These are phyloP conservation scores for Crithidia sp. DNA, from an alignment of 208 protist genomes.

Conservation along the genomic window DNA sequence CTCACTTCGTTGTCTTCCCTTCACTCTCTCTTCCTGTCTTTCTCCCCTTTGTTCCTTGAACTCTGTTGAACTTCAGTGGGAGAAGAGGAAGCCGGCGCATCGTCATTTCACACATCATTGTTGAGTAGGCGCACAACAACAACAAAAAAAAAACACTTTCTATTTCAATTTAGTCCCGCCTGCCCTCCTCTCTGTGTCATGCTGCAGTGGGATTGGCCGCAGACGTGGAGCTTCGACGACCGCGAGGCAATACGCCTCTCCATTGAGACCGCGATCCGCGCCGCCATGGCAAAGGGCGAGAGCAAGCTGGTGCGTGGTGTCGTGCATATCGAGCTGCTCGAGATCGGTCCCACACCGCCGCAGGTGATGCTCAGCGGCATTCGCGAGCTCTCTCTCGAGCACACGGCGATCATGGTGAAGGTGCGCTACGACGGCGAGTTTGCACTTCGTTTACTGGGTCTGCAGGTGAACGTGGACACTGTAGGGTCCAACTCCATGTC, in stretches of 20 bases:
- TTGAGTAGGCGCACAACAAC: background rate
- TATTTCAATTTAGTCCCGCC: background rate
- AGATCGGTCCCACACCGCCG: conserved; percentile 75
- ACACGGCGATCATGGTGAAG: conserved; percentile 85
- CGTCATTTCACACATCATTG: too few relatives aligned
- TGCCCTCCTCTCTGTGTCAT: conserved; percentile 28
- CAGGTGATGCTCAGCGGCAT: conserved; percentile 79
- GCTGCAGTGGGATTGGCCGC: conserved; percentile 89
- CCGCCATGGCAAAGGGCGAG: conserved; percentile 67
- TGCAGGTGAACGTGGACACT: conserved; percentile 90
- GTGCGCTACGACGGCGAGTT: conserved; percentile 85
- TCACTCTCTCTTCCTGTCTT: too few relatives aligned
- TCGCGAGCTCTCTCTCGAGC: conserved; percentile 72
- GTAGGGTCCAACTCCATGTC: conserved; percentile 49
- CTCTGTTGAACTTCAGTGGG: too few relatives aligned
- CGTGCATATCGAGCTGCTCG: conserved; percentile 73
- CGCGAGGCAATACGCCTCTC: conserved; percentile 69
- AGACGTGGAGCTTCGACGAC: conserved; percentile 66
- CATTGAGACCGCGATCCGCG: conserved; percentile 73
- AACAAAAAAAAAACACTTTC: background rate
- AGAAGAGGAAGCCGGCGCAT: too few relatives aligned
- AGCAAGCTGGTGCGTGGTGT: conserved; percentile 78
- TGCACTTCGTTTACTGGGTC: conserved; percentile 67
- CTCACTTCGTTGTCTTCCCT: too few relatives aligned
- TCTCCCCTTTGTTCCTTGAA: too few relatives aligned